Evolutionary conservation across 441 rosid species (phyloP), one percentile per base, ranked within the genome.

Genomic region (Sinapis alba): DNA sequence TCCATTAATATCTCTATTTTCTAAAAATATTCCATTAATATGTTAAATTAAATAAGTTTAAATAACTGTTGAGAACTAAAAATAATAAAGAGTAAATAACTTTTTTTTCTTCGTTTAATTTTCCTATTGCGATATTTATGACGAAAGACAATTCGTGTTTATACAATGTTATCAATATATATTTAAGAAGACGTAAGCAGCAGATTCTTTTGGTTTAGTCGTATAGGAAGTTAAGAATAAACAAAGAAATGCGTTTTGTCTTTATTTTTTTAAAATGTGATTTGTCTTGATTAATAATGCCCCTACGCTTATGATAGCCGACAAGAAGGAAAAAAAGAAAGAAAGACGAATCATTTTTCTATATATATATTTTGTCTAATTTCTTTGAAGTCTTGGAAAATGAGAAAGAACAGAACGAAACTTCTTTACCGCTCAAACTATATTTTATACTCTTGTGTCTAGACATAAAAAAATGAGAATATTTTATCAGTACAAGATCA

Each of bases 141-240:
- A 16, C 10, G 54, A 47, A 47, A 47, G 9, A 15, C 54, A 47
- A 47, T 47, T n/a, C 26, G 1, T 23, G 36, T 32, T 28, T 28
- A 43, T 43, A n/a, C 51, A n/a, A n/a, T n/a, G n/a, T n/a, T n/a
- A n/a, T n/a, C n/a, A n/a, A n/a, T n/a, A n/a, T n/a, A n/a, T n/a
- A n/a, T n/a, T 56, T 56, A 23, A 56, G 60, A 24, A 1, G 61
- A 57, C 60, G 60, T 56, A 56, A 54, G 30, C 1, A 27, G n/a
- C n/a, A 51, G 28, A 56, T 57, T 57, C 61, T 57, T 24, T 57
- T 57, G 61, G 61, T 57, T 57, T 57, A 12, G 61, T 57, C 61
- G 61, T 57, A 23, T 57, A 57, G 0, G 61, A 57, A 57, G 61
- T 24, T 57, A 13, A 5, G 34, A 47, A 47, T 47, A 47, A 58